A percentile compares a stretch with the other conserved stretches of the same genome.
Conservation (phyloP, 257 asterid genomes). For the Rehmannia glutinosa region DNA sequence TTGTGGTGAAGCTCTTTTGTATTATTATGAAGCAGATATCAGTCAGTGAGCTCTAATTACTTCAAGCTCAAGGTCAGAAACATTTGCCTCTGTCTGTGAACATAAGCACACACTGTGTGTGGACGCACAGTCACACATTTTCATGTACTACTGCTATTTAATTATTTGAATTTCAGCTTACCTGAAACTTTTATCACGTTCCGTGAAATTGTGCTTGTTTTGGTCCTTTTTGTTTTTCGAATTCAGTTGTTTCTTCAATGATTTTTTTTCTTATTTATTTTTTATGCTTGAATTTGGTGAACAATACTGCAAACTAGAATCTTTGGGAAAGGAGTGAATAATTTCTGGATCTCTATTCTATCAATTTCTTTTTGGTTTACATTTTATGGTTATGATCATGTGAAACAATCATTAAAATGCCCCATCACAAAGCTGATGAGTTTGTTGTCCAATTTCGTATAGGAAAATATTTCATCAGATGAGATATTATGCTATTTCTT, state of each 20-base stretch:
- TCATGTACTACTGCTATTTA: too few species aligned
- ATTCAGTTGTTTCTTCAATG: not conserved
- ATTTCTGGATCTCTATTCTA: not conserved
- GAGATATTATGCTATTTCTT: not conserved
- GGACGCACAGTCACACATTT: too few species aligned
- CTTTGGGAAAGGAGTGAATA: not conserved
- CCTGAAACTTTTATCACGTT: not conserved
- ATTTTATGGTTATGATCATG: not conserved
- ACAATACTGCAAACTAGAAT: not conserved
- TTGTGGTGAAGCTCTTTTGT: not conserved
- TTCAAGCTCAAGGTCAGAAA: too few species aligned
- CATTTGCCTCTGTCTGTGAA: too few species aligned
- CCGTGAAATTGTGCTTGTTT: not conserved
- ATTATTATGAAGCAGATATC: too few species aligned
- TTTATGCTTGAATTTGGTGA: too few species aligned
- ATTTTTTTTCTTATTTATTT: too few species aligned
- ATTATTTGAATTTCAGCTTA: not conserved
- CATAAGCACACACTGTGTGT: too few species aligned
- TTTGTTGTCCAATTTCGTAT: not conserved
- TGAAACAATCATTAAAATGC: not conserved
- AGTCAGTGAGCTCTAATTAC: too few species aligned
- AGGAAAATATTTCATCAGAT: constrained; percentile 43
- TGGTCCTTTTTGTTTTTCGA: not conserved
- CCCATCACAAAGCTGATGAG: not conserved
- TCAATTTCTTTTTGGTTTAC: not conserved